Percentiles rank a stretch among this genome's conserved stretches.
phyloP scores from a whole-genome alignment of 192 early-diverging fungal species.

The Linderina pennispora region DNA sequence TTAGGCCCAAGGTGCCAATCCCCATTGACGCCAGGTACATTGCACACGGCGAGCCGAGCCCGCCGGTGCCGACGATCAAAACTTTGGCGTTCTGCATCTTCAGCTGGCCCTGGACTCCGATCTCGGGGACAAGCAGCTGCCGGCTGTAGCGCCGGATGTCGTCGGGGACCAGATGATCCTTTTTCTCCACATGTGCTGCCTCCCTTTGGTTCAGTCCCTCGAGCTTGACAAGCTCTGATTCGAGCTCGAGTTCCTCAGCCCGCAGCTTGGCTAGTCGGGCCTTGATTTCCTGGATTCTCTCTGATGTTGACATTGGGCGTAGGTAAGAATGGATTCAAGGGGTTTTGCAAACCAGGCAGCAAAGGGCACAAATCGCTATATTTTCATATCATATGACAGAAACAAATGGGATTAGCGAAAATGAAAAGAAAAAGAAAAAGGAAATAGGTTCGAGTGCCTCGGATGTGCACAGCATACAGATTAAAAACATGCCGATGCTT shows the following conservation, averaged over 20 bases:
- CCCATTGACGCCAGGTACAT: constrained; percentile 89
- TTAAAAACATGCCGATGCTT: too few species aligned
- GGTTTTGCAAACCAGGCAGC: too few species aligned
- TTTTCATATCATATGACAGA: too few species aligned
- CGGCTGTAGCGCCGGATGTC: constrained; percentile 81
- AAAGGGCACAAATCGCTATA: background rate
- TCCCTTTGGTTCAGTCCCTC: constrained; percentile 3
- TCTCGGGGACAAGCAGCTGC: constrained; percentile 77
- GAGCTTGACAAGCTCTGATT: constrained; percentile 25
- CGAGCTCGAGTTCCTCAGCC: constrained; percentile 31
- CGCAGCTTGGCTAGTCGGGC: constrained; percentile 16
- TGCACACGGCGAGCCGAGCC: constrained; percentile 81
- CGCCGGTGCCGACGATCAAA: constrained; percentile 91
- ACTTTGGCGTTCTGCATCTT: constrained; percentile 66
- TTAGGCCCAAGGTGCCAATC: constrained; percentile 79
- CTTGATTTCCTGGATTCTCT: constrained; percentile 6
- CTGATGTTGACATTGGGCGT: constrained; percentile 1
- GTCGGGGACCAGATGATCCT: constrained; percentile 18
- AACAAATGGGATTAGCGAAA: too few species aligned
- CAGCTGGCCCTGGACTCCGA: constrained; percentile 68
- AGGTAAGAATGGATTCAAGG: background rate
- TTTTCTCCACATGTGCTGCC: background rate
- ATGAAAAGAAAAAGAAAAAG: background rate
- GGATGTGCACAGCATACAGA: too few species aligned
- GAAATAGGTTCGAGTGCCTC: too few species aligned